phyloP scores from a whole-genome alignment of 495 filamentous ascomycete species.

The Penicillium samsonianum region DNA sequence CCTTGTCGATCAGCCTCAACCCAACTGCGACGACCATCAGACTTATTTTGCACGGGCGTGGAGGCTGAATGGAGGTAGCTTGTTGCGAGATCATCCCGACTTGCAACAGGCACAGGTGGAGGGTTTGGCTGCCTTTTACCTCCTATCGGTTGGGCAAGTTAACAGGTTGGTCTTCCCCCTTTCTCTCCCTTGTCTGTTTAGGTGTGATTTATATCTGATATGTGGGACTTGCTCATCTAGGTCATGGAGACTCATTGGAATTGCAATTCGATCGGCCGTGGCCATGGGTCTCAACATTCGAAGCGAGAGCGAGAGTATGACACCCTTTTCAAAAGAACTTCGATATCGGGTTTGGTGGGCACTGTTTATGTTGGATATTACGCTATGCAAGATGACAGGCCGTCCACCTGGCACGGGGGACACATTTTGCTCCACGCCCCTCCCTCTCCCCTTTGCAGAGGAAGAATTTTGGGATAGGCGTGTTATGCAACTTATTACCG shows the following conservation, averaged over 20 bases:
- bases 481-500: slow-evolving; percentile 33
- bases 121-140: slow-evolving; percentile 53
- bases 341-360: slow-evolving; percentile 53
- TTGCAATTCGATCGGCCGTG: slow-evolving; percentile 59
- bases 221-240: slow-evolving; percentile 1
- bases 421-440: slow-evolving; percentile 58
- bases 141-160: slow-evolving; percentile 53
- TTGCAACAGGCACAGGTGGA: slow-evolving; percentile 53
- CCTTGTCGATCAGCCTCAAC: slow-evolving; percentile 39
- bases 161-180: slow-evolving; percentile 44
- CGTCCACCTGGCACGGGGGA: slow-evolving; percentile 56
- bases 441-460: slow-evolving; percentile 51
- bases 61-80: slow-evolving; percentile 51
- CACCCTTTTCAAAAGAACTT: slow-evolving; percentile 49
- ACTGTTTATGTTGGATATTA: slow-evolving; percentile 58
- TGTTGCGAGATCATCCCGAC: slow-evolving; percentile 53
- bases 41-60: slow-evolving; percentile 61
- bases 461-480: slow-evolving; percentile 41
- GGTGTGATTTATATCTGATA: slow-evolving; percentile 1
- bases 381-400: slow-evolving; percentile 60
- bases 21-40: slow-evolving; percentile 47
- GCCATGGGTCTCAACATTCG: slow-evolving; percentile 63
- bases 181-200: not conserved
- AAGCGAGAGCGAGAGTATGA: slow-evolving; percentile 52
- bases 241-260: slow-evolving; percentile 57